Evolutionary conservation across 768 basidiomycete species (phyloP).

Genomic region (Strobilomyces echinocephalus): DNA sequence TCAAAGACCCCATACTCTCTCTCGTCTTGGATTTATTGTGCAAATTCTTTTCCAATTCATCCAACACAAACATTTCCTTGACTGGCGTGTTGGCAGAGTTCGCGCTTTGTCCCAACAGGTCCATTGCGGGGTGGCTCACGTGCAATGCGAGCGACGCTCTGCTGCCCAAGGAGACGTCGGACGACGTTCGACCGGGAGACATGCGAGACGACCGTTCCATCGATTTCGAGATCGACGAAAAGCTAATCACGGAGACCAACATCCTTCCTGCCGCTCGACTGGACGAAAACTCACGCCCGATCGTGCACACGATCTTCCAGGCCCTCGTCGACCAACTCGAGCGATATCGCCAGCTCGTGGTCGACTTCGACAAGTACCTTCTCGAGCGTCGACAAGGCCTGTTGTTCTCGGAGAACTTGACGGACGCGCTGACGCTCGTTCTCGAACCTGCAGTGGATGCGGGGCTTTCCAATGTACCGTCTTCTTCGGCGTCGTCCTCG

Average conservation of each 20-base stretch:
- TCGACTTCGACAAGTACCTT: slow-evolving; percentile 80
- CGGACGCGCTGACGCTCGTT: slow-evolving; percentile 76
- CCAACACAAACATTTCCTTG: slow-evolving; percentile 84
- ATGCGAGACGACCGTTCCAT: slow-evolving; percentile 79
- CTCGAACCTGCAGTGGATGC: slow-evolving; percentile 58
- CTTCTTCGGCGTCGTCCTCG: slow-evolving; percentile 25
- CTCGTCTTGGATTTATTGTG: slow-evolving; percentile 65
- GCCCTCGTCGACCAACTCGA: slow-evolving; percentile 79
- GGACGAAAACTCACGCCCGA: slow-evolving; percentile 69
- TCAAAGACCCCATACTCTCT: slow-evolving; percentile 71
- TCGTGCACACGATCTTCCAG: slow-evolving; percentile 76
- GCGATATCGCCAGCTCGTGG: slow-evolving; percentile 67
- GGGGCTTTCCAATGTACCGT: slow-evolving; percentile 12
- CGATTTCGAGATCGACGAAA: slow-evolving; percentile 69
- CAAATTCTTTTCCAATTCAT: slow-evolving; percentile 78
- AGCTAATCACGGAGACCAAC: slow-evolving; percentile 52
- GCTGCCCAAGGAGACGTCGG: slow-evolving; percentile 7
- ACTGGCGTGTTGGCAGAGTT: slow-evolving; percentile 78
- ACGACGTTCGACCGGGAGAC: slow-evolving; percentile 29
- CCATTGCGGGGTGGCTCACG: slow-evolving; percentile 84
- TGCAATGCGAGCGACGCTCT: slow-evolving; percentile 48
- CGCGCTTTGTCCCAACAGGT: slow-evolving; percentile 81
- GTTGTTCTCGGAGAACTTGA: slow-evolving; percentile 86
- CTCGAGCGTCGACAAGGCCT: slow-evolving; percentile 84
- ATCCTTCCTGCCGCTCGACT: slow-evolving; percentile 62